Evolutionary conservation across 2,329 filamentous ascomycete species (phyloP).

Genomic region (Thielaviopsis euricoi): DNA sequence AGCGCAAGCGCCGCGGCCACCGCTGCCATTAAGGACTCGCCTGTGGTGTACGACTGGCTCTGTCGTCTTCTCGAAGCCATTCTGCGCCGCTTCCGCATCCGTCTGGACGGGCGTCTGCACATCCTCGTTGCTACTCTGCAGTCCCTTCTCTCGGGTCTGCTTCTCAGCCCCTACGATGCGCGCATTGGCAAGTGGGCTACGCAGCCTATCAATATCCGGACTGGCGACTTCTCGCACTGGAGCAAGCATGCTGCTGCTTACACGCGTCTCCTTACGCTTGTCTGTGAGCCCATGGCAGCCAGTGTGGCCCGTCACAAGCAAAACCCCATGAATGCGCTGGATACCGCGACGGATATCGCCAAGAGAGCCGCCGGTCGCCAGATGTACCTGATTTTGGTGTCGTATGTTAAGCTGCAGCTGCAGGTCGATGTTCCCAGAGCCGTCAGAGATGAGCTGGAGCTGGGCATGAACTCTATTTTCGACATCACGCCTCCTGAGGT

Average conservation of each 20-base stretch:
- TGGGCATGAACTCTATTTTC: slow-evolving; percentile 41
- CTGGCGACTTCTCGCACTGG: slow-evolving; percentile 16
- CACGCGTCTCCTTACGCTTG: slow-evolving; percentile 38
- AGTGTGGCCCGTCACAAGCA: slow-evolving; percentile 23
- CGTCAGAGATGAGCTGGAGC: slow-evolving; percentile 38
- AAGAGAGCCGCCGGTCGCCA: slow-evolving; percentile 44
- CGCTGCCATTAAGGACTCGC: slow-evolving; percentile 17
- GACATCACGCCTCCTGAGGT: slow-evolving; percentile 39
- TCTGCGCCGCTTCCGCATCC: slow-evolving; percentile 42
- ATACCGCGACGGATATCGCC: slow-evolving; percentile 43
- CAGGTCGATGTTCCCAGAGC: slow-evolving; percentile 33
- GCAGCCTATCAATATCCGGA: slow-evolving; percentile 7
- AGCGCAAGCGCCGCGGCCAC: slow-evolving; percentile 18
- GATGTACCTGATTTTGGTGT: slow-evolving; percentile 43
- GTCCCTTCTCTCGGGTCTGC: slow-evolving; percentile 36
- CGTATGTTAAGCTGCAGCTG: slow-evolving; percentile 45
- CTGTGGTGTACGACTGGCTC: slow-evolving; percentile 27
- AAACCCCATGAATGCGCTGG: slow-evolving; percentile 25
- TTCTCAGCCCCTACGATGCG: slow-evolving; percentile 23
- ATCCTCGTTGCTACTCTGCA: slow-evolving; percentile 38
- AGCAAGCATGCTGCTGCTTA: slow-evolving; percentile 32
- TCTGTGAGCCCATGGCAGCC: slow-evolving; percentile 42
- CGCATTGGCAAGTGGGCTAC: slow-evolving; percentile 17
- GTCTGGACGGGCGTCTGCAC: slow-evolving; percentile 46
- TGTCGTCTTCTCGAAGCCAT: slow-evolving; percentile 39